phyloP scores from a whole-genome alignment of 2,329 filamentous ascomycete genomes.

The Scopulariopsis brevicaulis region DNA sequence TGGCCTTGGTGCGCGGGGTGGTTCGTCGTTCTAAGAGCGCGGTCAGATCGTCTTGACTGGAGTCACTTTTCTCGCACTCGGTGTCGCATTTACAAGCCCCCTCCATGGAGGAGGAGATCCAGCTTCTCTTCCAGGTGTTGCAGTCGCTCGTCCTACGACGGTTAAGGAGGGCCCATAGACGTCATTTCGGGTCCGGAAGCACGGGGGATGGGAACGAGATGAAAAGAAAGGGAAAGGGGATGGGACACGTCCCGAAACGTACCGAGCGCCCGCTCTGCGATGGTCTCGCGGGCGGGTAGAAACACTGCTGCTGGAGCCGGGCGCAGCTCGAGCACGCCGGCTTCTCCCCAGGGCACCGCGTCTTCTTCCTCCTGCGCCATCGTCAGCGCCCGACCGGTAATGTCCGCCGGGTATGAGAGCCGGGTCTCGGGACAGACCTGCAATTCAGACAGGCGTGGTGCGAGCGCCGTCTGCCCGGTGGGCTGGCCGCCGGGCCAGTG shows the following conservation, averaged over 20 bases:
- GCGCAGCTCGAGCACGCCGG: slow-evolving; percentile 38
- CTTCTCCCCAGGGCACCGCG: slow-evolving; percentile 37
- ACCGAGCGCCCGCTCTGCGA: slow-evolving; percentile 31
- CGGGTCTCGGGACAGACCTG: slow-evolving; percentile 21
- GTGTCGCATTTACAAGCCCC: slow-evolving; percentile 13
- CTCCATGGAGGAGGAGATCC: slow-evolving; percentile 33
- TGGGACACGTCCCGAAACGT: slow-evolving; percentile 10
- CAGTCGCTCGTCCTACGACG: slow-evolving; percentile 33
- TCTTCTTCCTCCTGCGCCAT: slow-evolving; percentile 28
- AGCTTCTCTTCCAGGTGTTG: slow-evolving; percentile 39
- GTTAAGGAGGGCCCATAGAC: background rate
- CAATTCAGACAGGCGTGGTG: slow-evolving; percentile 34
- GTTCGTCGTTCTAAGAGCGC: background rate
- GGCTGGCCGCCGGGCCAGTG: slow-evolving; percentile 6
- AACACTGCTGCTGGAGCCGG: slow-evolving; percentile 33
- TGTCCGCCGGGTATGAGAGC: background rate
- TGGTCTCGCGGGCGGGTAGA: slow-evolving; percentile 27
- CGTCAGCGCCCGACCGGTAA: background rate
- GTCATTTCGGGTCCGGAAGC: background rate
- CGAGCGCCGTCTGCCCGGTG: slow-evolving; percentile 24
- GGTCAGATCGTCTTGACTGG: background rate
- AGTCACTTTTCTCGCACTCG: background rate
- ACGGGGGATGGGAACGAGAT: background rate
- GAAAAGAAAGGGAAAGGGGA: background rate
- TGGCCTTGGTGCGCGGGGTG: background rate